phyloP scores from a whole-genome alignment of 1,284 basidiomycete species.

The Apiotrichum akiyoshidainum region DNA sequence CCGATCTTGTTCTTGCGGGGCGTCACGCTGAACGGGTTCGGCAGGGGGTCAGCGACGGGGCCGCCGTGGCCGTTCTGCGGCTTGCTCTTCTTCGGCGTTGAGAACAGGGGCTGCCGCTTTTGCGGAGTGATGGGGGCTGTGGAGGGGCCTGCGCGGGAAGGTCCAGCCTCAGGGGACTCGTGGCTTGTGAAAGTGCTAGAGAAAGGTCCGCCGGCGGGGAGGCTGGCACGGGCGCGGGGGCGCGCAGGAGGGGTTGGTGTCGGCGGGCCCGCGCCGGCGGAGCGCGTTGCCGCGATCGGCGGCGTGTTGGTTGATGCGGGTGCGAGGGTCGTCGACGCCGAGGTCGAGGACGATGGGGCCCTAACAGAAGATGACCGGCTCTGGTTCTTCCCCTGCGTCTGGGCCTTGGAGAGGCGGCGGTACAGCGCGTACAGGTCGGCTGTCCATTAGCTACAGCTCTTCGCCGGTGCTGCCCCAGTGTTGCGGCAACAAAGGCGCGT shows the following conservation, averaged over 20 bases:
- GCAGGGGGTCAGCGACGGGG: slow-evolving; percentile 41
- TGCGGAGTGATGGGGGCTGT: slow-evolving; percentile 24
- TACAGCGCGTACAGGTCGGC: slow-evolving; percentile 78
- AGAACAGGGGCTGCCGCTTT: slow-evolving; percentile 13
- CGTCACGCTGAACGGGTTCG: slow-evolving; percentile 41
- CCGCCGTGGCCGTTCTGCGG: slow-evolving; percentile 26
- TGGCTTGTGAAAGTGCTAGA: neutral
- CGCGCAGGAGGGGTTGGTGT: neutral
- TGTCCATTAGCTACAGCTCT: slow-evolving; percentile 43
- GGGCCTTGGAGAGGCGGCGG: slow-evolving; percentile 65
- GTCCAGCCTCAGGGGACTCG: neutral
- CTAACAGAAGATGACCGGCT: neutral
- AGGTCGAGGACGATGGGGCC: neutral
- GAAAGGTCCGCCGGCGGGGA: neutral
- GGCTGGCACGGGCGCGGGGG: neutral
- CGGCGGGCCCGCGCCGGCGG: neutral
- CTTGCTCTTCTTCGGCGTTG: slow-evolving; percentile 8
- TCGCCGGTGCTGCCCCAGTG: neutral
- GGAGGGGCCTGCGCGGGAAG: neutral
- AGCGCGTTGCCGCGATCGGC: too few relatives aligned
- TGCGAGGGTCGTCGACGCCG: too few relatives aligned
- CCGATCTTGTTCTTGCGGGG: slow-evolving; percentile 17
- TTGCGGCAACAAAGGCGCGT: too few relatives aligned
- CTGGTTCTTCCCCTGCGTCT: neutral
- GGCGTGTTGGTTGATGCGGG: neutral